Evolutionary conservation across 2,329 filamentous ascomycete species (phyloP), one percentile per base, ranked within the genome.

Genomic region (Sporothrix sp.): DNA sequence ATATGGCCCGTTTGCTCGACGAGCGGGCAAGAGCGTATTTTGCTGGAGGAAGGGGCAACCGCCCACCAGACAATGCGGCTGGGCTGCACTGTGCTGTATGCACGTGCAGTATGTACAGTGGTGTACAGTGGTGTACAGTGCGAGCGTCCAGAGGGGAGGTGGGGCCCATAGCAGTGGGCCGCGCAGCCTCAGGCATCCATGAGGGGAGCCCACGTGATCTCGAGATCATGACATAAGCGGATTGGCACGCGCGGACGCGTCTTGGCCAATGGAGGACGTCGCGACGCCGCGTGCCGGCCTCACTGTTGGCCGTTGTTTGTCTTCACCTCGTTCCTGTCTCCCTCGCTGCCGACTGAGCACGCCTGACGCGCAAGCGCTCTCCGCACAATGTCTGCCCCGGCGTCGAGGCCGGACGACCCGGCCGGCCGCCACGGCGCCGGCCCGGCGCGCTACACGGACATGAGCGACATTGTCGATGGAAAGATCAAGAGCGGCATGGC

Each of bases 21-120:
- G n/a, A n/a, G n/a, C n/a, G n/a, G n/a, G n/a, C n/a, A n/a, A n/a
- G n/a, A n/a, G n/a, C n/a, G n/a, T n/a, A n/a, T n/a, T n/a, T n/a
- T n/a, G n/a, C n/a, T n/a, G 51, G 36, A 39, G 48, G 51, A 54
- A 53, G 54, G 54, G 46, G 48, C 52, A 50, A 46, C 48, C 47
- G 47, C 49, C 18, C 28, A 23, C 27, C 14, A 45, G 9, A 8
- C 14, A 25, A 13, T 27, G 4, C 8, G 9, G 18, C 20, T 9
- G 14, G 2, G 30, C 8, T 28, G 38, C 47, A 50, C 47, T 50
- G 47, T 50, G 42, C 42, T 44, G 13, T 7, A 8, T 44, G 18
- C 16, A 13, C 20, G 27, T 44, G 42, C 28, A n/a, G n/a, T n/a
- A n/a, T n/a, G n/a, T n/a, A n/a, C n/a, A n/a, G n/a, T 14, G 2